Percentiles rank a stretch among this genome's conserved stretches.
Evolutionary conservation across 2,329 filamentous ascomycete genomes (phyloP).

Genomic region (Ascochyta koolunga): DNA sequence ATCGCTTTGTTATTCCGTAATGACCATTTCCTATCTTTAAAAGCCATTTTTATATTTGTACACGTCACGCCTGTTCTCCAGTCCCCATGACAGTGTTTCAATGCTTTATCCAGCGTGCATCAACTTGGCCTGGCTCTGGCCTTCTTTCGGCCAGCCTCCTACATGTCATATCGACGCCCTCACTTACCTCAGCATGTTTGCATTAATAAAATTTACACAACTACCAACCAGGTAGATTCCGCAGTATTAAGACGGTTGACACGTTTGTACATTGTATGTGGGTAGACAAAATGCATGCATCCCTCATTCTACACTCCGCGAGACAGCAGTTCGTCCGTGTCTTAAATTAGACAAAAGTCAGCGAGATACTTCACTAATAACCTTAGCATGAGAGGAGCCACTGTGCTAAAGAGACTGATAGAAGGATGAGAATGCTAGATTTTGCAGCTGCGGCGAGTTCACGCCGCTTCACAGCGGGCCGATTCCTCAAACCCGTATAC

Average conservation of each 20-base stretch:
- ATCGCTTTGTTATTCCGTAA: not conserved
- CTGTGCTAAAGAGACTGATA: not conserved
- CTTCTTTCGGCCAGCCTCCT: not conserved
- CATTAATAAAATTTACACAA: slow-evolving; percentile 5
- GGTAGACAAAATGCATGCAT: not conserved
- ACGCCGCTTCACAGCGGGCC: not conserved
- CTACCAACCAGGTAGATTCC: not conserved
- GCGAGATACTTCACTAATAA: not conserved
- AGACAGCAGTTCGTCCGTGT: not conserved
- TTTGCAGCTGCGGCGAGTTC: not conserved
- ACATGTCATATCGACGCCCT: not conserved
- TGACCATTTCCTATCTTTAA: not conserved
- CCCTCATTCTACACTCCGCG: not conserved
- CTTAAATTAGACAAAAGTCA: not conserved
- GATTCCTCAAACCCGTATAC: too few species aligned
- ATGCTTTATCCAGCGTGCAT: slow-evolving; percentile 1
- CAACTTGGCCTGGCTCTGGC: not conserved
- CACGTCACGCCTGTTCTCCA: not conserved
- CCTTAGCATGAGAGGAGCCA: not conserved
- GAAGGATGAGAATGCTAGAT: not conserved
- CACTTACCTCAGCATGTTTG: not conserved
- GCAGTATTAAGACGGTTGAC: not conserved
- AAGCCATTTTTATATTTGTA: not conserved
- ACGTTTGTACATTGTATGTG: not conserved
- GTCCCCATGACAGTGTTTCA: not conserved